Evolutionary conservation across 495 filamentous ascomycete genomes (phyloP).

Genomic region (Aspergillus baeticus): DNA sequence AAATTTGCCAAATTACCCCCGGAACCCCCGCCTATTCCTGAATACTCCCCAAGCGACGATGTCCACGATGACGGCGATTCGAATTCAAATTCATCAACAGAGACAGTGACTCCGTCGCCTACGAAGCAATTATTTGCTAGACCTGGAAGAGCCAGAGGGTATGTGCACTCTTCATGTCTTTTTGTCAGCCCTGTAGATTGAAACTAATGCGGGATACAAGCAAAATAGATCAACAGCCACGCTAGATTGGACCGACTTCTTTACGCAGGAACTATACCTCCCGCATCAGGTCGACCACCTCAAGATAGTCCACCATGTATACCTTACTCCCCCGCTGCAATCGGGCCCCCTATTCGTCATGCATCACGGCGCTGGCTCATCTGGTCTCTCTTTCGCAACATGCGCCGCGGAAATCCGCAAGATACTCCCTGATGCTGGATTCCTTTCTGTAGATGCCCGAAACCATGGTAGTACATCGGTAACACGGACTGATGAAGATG

Average conservation of each 20-base stretch:
- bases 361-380: conserved; percentile 90
- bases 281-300: conserved; percentile 38
- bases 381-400: conserved; percentile 81
- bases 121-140: conserved; percentile 71
- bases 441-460: conserved; percentile 81
- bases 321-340: conserved; percentile 61
- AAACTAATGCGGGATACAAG: conserved; percentile 14
- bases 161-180: conserved; percentile 21
- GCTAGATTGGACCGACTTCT: conserved; percentile 85
- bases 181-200: background rate
- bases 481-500: conserved; percentile 4
- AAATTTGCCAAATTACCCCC: conserved; percentile 66
- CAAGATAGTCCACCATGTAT: conserved; percentile 76
- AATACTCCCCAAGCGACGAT: conserved; percentile 6
- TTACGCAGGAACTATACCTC: conserved; percentile 79
- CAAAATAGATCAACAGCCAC: conserved; percentile 34
- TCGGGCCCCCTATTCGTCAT: conserved; percentile 77
- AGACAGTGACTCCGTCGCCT: conserved; percentile 80
- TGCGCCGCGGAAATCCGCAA: conserved; percentile 75
- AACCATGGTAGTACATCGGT: conserved; percentile 76
- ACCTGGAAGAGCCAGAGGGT: conserved; percentile 52
- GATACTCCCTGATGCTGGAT: conserved; percentile 73
- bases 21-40: conserved; percentile 46
- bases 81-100: conserved; percentile 83
- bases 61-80: conserved; percentile 66